phyloP scores from a whole-genome alignment of 2,329 filamentous ascomycete species.

The Verticillium isaacii region DNA sequence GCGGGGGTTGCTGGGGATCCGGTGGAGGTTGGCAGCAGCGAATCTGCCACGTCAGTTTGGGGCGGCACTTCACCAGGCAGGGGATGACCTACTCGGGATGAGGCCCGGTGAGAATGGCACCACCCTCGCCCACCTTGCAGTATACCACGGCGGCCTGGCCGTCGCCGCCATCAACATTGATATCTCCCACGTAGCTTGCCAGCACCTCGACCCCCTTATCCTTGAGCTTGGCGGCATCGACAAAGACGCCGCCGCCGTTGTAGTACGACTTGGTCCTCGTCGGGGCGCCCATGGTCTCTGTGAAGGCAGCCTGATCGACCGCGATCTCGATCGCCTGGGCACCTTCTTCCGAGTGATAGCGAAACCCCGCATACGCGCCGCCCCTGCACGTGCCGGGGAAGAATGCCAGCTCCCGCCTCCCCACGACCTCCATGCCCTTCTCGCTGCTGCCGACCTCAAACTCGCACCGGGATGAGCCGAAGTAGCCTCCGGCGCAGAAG shows the following conservation, averaged over 20 bases:
- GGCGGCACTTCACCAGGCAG: neutral
- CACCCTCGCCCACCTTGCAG: slow-evolving; percentile 76
- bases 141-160: slow-evolving; percentile 77
- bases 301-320: slow-evolving; percentile 57
- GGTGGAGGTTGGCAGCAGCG: slow-evolving; percentile 70
- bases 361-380: slow-evolving; percentile 82
- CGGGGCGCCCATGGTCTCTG: slow-evolving; percentile 40
- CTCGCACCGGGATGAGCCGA: slow-evolving; percentile 75
- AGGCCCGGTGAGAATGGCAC: slow-evolving; percentile 75
- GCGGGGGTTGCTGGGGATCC: slow-evolving; percentile 58
- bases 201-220: slow-evolving; percentile 71
- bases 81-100: slow-evolving; percentile 75
- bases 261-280: slow-evolving; percentile 74
- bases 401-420: slow-evolving; percentile 79
- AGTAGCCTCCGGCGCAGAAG: slow-evolving; percentile 93
- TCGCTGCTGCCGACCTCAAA: slow-evolving; percentile 75
- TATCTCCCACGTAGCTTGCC: slow-evolving; percentile 69
- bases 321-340: slow-evolving; percentile 67
- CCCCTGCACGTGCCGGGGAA: slow-evolving; percentile 85
- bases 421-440: slow-evolving; percentile 75
- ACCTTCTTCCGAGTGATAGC: slow-evolving; percentile 83
- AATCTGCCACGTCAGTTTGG: slow-evolving; percentile 54
- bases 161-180: slow-evolving; percentile 72
- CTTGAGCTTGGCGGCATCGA: slow-evolving; percentile 62
- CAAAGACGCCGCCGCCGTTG: slow-evolving; percentile 92